These are phyloP conservation scores for Salix koriyanagi DNA, from an alignment of 345 rosid genomes.

Conservation along the genomic window DNA sequence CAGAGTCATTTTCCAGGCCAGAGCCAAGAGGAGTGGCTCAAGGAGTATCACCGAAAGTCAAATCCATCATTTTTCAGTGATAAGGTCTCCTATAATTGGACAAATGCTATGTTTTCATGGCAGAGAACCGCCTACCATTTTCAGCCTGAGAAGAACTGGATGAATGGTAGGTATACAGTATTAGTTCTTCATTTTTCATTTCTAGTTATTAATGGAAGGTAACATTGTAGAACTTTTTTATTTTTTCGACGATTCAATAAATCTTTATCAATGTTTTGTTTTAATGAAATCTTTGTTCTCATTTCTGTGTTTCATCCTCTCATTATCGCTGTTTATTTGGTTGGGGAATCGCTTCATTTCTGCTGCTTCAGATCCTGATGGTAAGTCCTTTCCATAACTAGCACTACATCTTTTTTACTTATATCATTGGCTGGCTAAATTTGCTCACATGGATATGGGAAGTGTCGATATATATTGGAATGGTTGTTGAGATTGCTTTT, in stretches of 20 bases:
- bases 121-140: constrained; percentile 86
- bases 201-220: neutral
- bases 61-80: constrained; percentile 27
- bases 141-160: constrained; percentile 86
- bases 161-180: constrained; percentile 64
- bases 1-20: constrained; percentile 2
- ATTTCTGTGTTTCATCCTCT: constrained; percentile 1
- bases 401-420: neutral
- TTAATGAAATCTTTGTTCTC: constrained; percentile 11
- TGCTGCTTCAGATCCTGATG: constrained; percentile 77
- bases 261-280: neutral
- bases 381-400: constrained; percentile 31
- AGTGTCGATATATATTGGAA: too few relatives aligned
- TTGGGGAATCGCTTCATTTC: constrained; percentile 13
- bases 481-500: too few relatives aligned
- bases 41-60: constrained; percentile 74
- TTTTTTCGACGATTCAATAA: neutral
- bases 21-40: constrained; percentile 46
- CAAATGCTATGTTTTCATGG: constrained; percentile 78
- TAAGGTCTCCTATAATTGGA: constrained; percentile 53
- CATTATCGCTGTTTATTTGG: constrained; percentile 20
- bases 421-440: neutral
- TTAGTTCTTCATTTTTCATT: neutral
- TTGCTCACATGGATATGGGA: neutral
- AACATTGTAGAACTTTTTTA: neutral